Conservation (phyloP, 495 filamentous ascomycete genomes). For the Penicillium mononematosum region DNA sequence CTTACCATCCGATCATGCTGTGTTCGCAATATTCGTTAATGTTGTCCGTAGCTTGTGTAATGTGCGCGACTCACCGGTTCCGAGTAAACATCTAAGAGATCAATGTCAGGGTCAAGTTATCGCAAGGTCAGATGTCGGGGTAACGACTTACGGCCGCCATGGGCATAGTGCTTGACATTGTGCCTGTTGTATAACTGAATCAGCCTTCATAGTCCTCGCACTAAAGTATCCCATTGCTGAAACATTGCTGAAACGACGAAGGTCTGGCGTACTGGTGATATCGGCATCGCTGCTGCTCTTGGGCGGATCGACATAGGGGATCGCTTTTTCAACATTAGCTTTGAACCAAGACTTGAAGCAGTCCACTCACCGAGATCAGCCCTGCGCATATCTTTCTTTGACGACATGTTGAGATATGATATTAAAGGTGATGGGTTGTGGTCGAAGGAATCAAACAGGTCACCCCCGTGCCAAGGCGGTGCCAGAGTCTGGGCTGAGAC, state of each 20-base stretch:
- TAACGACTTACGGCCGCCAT: conserved; percentile 74
- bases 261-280: conserved; percentile 46
- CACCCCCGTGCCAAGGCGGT: conserved; percentile 15
- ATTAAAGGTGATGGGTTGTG: conserved; percentile 8
- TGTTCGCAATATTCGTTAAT: conserved; percentile 15
- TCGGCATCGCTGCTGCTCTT: conserved; percentile 55
- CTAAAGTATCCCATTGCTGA: neutral
- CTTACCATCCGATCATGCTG: conserved; percentile 79
- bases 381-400: conserved; percentile 84
- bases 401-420: conserved; percentile 48
- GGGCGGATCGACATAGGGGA: conserved; percentile 61
- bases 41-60: neutral
- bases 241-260: neutral
- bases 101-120: conserved; percentile 21
- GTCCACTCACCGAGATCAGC: conserved; percentile 71
- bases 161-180: conserved; percentile 78
- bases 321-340: conserved; percentile 43
- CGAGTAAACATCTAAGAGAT: conserved; percentile 73
- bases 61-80: conserved; percentile 62
- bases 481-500: conserved; percentile 15
- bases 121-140: neutral
- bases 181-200: conserved; percentile 44
- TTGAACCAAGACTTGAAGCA: neutral
- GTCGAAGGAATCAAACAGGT: conserved; percentile 15
- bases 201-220: conserved; percentile 7